Evolutionary conservation across 768 basidiomycete genomes (phyloP).

Genomic region (Termitomyces sp.): DNA sequence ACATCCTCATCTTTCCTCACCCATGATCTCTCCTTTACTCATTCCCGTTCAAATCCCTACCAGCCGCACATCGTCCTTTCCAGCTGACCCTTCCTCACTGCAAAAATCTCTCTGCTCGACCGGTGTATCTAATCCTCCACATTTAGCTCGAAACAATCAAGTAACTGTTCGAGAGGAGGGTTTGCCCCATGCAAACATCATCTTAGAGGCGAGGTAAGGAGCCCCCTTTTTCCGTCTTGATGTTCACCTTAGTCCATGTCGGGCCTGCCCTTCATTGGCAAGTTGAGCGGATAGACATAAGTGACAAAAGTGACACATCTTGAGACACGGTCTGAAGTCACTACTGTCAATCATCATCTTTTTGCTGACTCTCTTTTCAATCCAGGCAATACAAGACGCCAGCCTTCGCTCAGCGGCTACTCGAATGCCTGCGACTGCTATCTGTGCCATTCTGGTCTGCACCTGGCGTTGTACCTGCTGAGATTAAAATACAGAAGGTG

Average conservation of each 20-base stretch:
- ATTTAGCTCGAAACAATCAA: constrained; percentile 28
- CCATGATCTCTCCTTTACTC: constrained; percentile 14
- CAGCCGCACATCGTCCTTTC: constrained; percentile 15
- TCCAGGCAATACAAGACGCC: constrained; percentile 61
- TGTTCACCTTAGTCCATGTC: constrained; percentile 20
- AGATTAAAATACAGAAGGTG: constrained; percentile 68
- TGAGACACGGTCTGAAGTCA: constrained; percentile 32
- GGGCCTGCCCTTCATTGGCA: constrained; percentile 25
- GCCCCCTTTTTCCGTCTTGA: constrained; percentile 18
- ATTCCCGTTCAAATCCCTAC: constrained; percentile 4
- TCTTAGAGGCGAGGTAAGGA: constrained; percentile 69
- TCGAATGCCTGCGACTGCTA: constrained; percentile 51
- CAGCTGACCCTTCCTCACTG: constrained; percentile 11
- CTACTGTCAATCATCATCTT: constrained; percentile 16
- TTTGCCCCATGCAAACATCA: constrained; percentile 49
- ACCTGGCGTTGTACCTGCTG: constrained; percentile 36
- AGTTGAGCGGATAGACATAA: constrained; percentile 26
- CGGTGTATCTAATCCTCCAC: constrained; percentile 25
- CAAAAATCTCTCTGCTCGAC: constrained; percentile 25
- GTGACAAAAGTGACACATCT: neutral
- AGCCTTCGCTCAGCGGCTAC: constrained; percentile 48
- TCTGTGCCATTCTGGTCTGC: constrained; percentile 57
- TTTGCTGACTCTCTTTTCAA: constrained; percentile 17
- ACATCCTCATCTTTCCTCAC: neutral
- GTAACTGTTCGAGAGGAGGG: constrained; percentile 53